These are phyloP conservation scores for Hydnum rufescens DNA, from an alignment of 768 basidiomycete species.

Conservation along the genomic window DNA sequence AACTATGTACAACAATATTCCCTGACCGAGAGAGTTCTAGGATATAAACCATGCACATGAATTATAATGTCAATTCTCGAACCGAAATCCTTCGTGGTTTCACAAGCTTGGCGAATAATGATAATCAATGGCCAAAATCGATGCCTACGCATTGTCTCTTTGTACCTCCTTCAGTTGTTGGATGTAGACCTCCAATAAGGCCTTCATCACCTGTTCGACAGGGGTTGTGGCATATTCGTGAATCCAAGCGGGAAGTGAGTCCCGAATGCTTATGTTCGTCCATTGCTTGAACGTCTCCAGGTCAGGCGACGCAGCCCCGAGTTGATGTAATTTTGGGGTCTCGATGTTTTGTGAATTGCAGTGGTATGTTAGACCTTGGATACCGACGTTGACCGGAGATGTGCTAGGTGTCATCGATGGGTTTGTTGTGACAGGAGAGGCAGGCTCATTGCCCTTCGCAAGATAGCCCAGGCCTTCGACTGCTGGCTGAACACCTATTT, in stretches of 20 bases:
- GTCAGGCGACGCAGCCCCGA: slow-evolving; percentile 77
- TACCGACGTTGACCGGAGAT: slow-evolving; percentile 9
- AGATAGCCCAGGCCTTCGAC: slow-evolving; percentile 1
- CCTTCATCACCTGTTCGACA: slow-evolving; percentile 68
- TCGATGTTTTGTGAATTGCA: slow-evolving; percentile 15
- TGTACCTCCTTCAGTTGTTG: slow-evolving; percentile 37
- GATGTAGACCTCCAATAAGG: slow-evolving; percentile 55
- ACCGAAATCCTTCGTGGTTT: no score
- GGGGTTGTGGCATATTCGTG: slow-evolving; percentile 73
- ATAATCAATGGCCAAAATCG: no score
- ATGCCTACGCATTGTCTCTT: no score
- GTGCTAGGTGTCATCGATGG: not conserved
- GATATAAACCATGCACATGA: no score
- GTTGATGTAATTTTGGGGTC: slow-evolving; percentile 65
- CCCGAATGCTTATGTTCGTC: slow-evolving; percentile 76
- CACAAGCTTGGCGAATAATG: no score
- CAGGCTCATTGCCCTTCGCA: not conserved
- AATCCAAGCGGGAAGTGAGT: slow-evolving; percentile 70
- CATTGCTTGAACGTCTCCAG: slow-evolving; percentile 59
- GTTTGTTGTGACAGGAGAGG: not conserved
- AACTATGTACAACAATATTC: no score
- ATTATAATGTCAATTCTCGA: not conserved
- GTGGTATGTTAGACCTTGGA: slow-evolving; percentile 9
- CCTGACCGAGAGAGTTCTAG: no score
- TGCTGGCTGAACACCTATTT: not conserved